Evolutionary conservation across 345 rosid species (phyloP), one percentile per base, ranked within the genome.

Genomic region (Eucalyptus cloeziana): DNA sequence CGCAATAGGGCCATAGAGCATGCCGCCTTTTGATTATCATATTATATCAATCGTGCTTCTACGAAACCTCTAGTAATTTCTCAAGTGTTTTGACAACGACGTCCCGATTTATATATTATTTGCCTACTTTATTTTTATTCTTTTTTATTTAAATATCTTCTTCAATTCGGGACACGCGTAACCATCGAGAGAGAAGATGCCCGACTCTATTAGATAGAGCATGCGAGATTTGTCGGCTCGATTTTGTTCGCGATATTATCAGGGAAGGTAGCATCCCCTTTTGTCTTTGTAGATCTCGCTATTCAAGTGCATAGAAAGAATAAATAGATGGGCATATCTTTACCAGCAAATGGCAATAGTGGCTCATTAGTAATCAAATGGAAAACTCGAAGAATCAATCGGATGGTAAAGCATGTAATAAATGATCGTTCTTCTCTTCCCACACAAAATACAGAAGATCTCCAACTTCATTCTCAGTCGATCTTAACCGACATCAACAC

Each of bases 11-110:
- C 69, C 0, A 62, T 7, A 14, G 37, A 31, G 76, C 76, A n/a
- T 64, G 76, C 76, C 19, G 1, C 11, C 10, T 13, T 30, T 7
- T n/a, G 2, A n/a, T 64, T n/a, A n/a, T 15, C 76, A 15, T n/a
- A 64, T 15, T 2, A 64, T 24, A 22, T 24, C 62, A 24, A 56
- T 7, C 40, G 37, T 17, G 15, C 40, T 16, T 14, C 7, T 14
- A n/a, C 3, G 4, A n/a, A 64, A 0, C 37, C 37, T 64, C 19
- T 7, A 7, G 10, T 14, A n/a, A 13, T 60, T 60, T 60, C 0
- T 0, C 4, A 2, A 7, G 0, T 1, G 22, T 9, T 52, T 17
- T 4, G 4, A 69, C 7, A 17, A 4, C 0, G 47, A 21, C 81
- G 1, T 21, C 13, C 1, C 14, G 1, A 19, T 76, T 71, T 62